Conservation (phyloP, 345 rosid species). For the Rhizophora apiculata region DNA sequence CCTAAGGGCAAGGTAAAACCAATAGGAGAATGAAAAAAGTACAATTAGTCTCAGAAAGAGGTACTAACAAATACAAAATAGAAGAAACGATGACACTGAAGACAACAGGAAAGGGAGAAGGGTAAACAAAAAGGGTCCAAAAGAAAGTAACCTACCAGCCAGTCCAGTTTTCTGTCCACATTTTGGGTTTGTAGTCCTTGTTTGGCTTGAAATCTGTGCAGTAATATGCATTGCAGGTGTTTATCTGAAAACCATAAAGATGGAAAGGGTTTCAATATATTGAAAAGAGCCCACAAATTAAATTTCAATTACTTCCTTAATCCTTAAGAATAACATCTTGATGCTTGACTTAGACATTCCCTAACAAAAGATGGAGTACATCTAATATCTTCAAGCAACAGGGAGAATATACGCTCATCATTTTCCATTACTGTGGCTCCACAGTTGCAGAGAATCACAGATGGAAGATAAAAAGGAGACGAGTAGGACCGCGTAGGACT, state of each 20-base stretch:
- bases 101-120: not conserved
- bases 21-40: not conserved
- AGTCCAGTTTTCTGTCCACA: slow-evolving; percentile 46
- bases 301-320: not conserved
- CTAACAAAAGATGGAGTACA: not conserved
- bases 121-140: not conserved
- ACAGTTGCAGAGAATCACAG: not conserved
- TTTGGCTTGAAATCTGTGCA: slow-evolving; percentile 42
- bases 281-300: not conserved
- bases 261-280: not conserved
- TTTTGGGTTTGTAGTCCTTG: slow-evolving; percentile 37
- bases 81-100: not conserved
- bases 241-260: slow-evolving; percentile 21
- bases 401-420: not conserved
- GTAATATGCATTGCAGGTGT: slow-evolving; percentile 47
- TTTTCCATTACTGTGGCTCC: not conserved
- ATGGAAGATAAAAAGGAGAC: slow-evolving; percentile 1
- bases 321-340: not conserved
- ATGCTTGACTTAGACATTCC: not conserved
- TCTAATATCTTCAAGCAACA: not conserved
- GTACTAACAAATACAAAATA: not conserved
- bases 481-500: slow-evolving; percentile 4
- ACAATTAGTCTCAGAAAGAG: not conserved
- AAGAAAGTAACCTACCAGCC: slow-evolving; percentile 26
- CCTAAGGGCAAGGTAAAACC: slow-evolving; percentile 16